phyloP scores from a whole-genome alignment of 2,329 filamentous ascomycete species.

The Alternaria sp. region DNA sequence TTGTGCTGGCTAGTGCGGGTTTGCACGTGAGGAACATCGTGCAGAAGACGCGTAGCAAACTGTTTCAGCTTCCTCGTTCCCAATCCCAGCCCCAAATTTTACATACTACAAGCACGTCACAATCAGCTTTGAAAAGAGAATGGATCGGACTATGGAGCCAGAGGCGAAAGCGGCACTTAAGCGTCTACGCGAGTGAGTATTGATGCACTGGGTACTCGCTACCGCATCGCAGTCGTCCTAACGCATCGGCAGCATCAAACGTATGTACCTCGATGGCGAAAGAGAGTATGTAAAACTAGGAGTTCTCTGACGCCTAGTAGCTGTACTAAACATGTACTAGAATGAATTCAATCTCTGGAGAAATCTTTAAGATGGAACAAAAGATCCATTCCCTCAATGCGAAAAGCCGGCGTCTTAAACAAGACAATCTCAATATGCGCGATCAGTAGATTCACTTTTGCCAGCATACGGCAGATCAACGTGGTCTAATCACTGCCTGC shows the following conservation, averaged over 20 bases:
- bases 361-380: not conserved
- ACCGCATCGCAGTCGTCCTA: not conserved
- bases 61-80: too few relatives aligned
- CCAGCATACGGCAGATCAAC: too few relatives aligned
- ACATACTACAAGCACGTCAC: not conserved
- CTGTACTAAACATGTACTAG: not conserved
- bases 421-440: too few relatives aligned
- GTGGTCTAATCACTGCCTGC: not conserved
- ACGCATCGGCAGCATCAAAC: not conserved
- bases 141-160: not conserved
- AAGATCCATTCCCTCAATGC: not conserved
- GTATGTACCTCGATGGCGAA: not conserved
- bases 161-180: not conserved
- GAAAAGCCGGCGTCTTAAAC: not conserved
- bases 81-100: not conserved
- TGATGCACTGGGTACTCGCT: not conserved
- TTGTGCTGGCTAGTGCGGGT: not conserved
- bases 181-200: not conserved
- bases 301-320: not conserved
- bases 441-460: too few relatives aligned
- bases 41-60: too few relatives aligned
- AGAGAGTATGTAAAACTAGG: not conserved
- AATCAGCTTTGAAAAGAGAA: not conserved
- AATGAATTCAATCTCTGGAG: not conserved
- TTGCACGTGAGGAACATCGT: not conserved